Evolutionary conservation across 2,329 filamentous ascomycete species (phyloP).

Genomic region (Cladophialophora exuberans): DNA sequence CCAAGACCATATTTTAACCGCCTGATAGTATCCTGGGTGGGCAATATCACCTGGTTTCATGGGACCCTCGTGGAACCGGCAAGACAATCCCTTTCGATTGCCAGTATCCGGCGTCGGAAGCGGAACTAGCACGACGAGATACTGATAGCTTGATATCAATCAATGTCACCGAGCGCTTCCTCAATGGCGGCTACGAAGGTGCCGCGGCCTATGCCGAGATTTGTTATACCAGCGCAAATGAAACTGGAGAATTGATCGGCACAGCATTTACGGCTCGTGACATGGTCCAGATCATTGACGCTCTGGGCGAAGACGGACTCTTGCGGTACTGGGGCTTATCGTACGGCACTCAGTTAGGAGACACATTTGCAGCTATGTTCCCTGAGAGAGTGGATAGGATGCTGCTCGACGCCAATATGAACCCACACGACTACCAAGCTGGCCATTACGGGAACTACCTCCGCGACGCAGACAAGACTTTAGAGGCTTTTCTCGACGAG

Average conservation of each 20-base stretch:
- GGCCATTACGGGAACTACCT: background rate
- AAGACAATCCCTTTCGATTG: too few relatives aligned
- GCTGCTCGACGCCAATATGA: constrained; percentile 13
- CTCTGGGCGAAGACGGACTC: constrained; percentile 12
- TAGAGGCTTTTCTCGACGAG: constrained; percentile 8
- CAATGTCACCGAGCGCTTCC: background rate
- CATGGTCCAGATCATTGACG: constrained; percentile 32
- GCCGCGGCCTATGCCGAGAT: background rate
- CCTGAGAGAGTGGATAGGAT: constrained; percentile 23
- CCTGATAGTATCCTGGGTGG: too few relatives aligned
- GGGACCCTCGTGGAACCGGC: too few relatives aligned
- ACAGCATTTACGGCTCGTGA: constrained; percentile 52
- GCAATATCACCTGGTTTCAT: too few relatives aligned
- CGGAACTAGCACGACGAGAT: too few relatives aligned
- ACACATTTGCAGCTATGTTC: constrained; percentile 32
- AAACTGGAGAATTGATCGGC: constrained; percentile 33
- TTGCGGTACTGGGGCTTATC: constrained; percentile 43
- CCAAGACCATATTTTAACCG: too few relatives aligned
- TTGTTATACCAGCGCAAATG: background rate
- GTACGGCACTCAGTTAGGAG: constrained; percentile 35
- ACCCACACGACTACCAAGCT: background rate
- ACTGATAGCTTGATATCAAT: background rate
- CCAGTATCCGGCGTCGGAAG: too few relatives aligned
- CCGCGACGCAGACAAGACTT: background rate
- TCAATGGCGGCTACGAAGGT: background rate